Base-by-base conservation (phyloP, 169 alveolate species). In the Plasmodium knowlesi region DNA sequence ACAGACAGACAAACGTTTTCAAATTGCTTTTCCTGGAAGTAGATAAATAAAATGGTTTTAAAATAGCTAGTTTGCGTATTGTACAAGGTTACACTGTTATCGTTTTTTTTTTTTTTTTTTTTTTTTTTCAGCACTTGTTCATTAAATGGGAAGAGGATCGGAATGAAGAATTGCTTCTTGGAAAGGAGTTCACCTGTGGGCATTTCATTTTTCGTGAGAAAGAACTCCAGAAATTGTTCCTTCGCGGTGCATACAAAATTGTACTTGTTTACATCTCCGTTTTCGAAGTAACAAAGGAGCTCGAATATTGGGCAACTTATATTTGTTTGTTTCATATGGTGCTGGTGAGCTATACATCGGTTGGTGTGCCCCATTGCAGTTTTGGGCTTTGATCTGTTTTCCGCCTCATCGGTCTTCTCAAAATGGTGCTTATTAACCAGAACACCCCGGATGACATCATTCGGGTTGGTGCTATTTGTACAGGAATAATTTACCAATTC, bases 111-210 rank as follows among this genome's bases (percentile, higher is more conserved):
- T 57, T n/a, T n/a, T n/a, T n/a, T n/a, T n/a, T 41, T 89, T 3
- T 71, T 22, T 22, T 80, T 39, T 16, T 89, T 89, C 43, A 89
- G 43, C n/a, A 79, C 72, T 89, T 89, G 84, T 22, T 89, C 94
- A 46, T 89, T 89, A 89, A 89, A 89, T 22, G 94, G 90, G 80
- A 89, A 89, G 25, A 89, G 90, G 3, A 81, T 5, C 25, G 94
- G 94, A 22, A 32, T 67, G 37, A 89, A 89, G 50, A 78, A 89
- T 37, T 16, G 72, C 73, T 79, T 89, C 57, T 41, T 78, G 72
- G 70, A 61, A 8, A 61, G 46, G 37, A 19, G 70, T 85, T 74
- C 78, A 3, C 57, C 53, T 25, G 50, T 80, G 9, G 57, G 67
- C 80, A 61, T 53, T 79, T 89, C 94, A 6, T 89, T 71, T 80